Evolutionary conservation across 306 rosid species (phyloP), one percentile per base, ranked within the genome.

Genomic region (Benincasa hispida): DNA sequence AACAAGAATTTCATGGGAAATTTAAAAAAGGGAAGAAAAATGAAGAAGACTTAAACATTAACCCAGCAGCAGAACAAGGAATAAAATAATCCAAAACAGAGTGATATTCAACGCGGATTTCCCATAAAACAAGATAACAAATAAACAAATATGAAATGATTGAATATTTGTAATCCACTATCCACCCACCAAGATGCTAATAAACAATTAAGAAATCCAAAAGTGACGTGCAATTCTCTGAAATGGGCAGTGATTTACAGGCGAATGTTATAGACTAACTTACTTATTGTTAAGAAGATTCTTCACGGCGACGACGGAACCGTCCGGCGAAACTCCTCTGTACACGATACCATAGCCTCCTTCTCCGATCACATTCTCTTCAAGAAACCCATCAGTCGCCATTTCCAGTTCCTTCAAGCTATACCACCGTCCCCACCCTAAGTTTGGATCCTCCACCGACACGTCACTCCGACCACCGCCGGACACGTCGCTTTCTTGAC

Each of bases 341-440:
- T 87, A 94, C 21, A 94, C 99, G 66, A 94, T 61, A 9, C 96
- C 99, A 76, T 94, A 94, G 2, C 99, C 99, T 10, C 99, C 99
- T 85, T 92, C 99, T 10, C 99, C 99, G 77, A 94, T 90, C 77
- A 94, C 89, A 83, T 92, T 94, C 85, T 81, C 86, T 8, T 82
- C 81, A 0, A 90, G 42, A 41, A 94, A 94, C 8, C 87, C 93
- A 81, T 88, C 85, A 5, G 99, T 94, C 53, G 96, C 99, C 1
- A 63, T 12, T 72, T 88, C 90, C 70, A 94, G 89, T 70, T 94
- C 99, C 78, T 70, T 86, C 79, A 94, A 63, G 79, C 87, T 86
- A 74, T 90, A 92, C 99, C 99, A 94, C 30, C 95, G 81, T 4
- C 99, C 99, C 99, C 99, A 92, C 76, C 99, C 99, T 6, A 91